Conservation (phyloP, 352 stramenopile species). For the Phytophthora fragariae region DNA sequence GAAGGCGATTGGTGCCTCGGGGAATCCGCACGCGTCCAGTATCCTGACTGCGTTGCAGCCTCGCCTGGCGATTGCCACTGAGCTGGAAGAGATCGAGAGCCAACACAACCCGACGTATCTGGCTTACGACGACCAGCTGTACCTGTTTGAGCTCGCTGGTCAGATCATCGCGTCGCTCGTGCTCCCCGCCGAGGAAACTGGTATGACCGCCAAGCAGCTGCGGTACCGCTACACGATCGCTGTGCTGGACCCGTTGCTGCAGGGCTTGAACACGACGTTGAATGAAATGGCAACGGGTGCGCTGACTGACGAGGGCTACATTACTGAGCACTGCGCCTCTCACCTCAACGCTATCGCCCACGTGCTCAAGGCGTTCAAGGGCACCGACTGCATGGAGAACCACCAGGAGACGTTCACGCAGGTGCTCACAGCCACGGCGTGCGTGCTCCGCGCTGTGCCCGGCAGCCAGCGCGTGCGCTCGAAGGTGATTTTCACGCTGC, state of each 20-base stretch:
- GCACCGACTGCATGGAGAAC: conserved; percentile 73
- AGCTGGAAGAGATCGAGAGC: conserved; percentile 44
- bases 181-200: conserved; percentile 28
- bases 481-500: conserved; percentile 85
- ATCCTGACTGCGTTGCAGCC: conserved; percentile 75
- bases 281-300: conserved; percentile 40
- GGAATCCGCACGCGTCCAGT: conserved; percentile 81
- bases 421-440: conserved; percentile 68
- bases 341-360: conserved; percentile 85
- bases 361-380: conserved; percentile 85
- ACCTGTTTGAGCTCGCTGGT: conserved; percentile 87
- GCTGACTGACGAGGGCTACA: conserved; percentile 49
- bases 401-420: conserved; percentile 82
- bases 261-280: conserved; percentile 70
- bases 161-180: conserved; percentile 82
- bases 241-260: conserved; percentile 74
- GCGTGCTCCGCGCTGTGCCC: conserved; percentile 63
- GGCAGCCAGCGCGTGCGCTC: conserved; percentile 63
- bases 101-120: conserved; percentile 62
- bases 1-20: conserved; percentile 70
- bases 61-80: conserved; percentile 63
- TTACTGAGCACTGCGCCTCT: conserved; percentile 59
- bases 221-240: conserved; percentile 76
- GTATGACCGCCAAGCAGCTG: conserved; percentile 66
- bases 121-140: conserved; percentile 80